Conservation (phyloP, 2,329 filamentous ascomycete genomes). For the Penicillium paneum region DNA sequence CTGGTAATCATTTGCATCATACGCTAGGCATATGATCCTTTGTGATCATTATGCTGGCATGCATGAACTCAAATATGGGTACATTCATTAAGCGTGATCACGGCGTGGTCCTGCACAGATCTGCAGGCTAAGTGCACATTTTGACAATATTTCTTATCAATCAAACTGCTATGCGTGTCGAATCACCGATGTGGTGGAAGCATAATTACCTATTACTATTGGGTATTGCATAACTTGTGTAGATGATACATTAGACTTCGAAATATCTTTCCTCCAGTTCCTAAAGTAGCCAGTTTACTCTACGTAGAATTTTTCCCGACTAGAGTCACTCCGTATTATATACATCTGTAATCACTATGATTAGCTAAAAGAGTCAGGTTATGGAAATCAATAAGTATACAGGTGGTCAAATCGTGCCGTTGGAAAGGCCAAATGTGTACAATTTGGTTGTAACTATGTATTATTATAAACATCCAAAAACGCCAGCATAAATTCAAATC, state of each 20-base stretch:
- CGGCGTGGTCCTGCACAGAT: background rate
- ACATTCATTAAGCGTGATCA: background rate
- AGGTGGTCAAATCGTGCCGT: too few relatives aligned
- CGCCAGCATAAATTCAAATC: conserved; percentile 2
- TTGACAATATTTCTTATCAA: background rate
- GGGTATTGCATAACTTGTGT: background rate
- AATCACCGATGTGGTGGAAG: background rate
- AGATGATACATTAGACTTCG: background rate
- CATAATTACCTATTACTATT: background rate
- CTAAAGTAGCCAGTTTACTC: background rate
- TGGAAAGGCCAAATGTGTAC: too few relatives aligned
- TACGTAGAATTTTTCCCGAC: too few relatives aligned
- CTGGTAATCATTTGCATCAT: background rate
- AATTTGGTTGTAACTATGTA: too few relatives aligned
- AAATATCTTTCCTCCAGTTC: background rate
- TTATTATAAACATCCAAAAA: background rate
- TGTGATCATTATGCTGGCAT: background rate
- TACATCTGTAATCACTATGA: too few relatives aligned
- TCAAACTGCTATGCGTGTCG: background rate
- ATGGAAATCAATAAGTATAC: too few relatives aligned
- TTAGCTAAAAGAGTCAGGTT: too few relatives aligned
- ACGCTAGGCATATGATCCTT: background rate
- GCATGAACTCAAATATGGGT: background rate
- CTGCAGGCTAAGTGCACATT: background rate
- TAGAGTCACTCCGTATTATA: too few relatives aligned